Evolutionary conservation across 495 filamentous ascomycete species (phyloP).

Genomic region (Penicillium crystallinum): DNA sequence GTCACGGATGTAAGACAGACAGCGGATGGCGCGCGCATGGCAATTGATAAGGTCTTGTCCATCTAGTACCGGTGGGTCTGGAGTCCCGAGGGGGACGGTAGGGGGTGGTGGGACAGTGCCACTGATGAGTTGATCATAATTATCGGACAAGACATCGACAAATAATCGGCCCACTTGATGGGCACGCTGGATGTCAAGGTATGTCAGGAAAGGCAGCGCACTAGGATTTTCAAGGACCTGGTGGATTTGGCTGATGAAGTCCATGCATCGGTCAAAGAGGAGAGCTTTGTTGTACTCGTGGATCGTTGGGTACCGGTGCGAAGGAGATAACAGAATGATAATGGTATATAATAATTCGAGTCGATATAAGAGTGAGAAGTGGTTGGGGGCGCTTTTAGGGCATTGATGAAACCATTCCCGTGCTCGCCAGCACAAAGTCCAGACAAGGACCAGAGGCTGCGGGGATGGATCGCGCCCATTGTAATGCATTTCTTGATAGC

Average conservation of each 20-base stretch:
- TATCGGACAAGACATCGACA: constrained; percentile 26
- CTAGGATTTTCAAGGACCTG: constrained; percentile 32
- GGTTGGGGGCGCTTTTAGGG: constrained; percentile 51
- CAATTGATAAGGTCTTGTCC: constrained; percentile 35
- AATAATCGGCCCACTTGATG: constrained; percentile 34
- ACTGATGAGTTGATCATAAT: constrained; percentile 35
- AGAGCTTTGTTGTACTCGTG: constrained; percentile 64
- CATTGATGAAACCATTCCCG: constrained; percentile 61
- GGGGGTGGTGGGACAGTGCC: constrained; percentile 28
- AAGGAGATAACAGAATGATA: constrained; percentile 76
- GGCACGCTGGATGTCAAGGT: constrained; percentile 38
- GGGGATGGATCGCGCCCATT: constrained; percentile 58
- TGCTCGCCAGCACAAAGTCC: constrained; percentile 59
- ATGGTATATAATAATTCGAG: constrained; percentile 81
- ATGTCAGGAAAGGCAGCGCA: constrained; percentile 30
- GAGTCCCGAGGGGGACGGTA: constrained; percentile 29
- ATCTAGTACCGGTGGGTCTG: constrained; percentile 32
- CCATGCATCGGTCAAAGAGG: constrained; percentile 76
- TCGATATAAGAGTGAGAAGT: constrained; percentile 64
- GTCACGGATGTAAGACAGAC: constrained; percentile 28
- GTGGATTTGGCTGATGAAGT: constrained; percentile 51
- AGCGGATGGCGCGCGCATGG: constrained; percentile 31
- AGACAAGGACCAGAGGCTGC: constrained; percentile 54
- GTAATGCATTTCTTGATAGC: constrained; percentile 79
- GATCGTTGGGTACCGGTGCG: constrained; percentile 56